Conservation (phyloP, 495 filamentous ascomycete species). For the Daldinia vernicosa region DNA sequence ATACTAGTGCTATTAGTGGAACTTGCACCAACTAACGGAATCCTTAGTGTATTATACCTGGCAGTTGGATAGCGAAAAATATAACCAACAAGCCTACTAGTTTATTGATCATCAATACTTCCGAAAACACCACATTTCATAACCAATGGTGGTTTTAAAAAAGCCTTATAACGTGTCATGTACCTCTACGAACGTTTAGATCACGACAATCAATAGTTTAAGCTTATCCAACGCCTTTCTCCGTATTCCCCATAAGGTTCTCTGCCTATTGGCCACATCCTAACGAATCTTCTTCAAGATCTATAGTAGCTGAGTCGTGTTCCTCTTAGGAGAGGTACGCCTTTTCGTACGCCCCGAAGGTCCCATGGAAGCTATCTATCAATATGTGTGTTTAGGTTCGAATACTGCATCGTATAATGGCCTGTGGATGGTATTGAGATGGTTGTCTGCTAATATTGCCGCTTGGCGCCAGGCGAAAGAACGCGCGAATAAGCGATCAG, state of each 20-base stretch:
- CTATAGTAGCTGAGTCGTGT: not conserved
- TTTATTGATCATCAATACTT: not conserved
- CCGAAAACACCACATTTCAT: not conserved
- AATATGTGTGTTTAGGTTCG: not conserved
- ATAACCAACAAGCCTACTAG: not conserved
- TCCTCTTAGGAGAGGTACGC: not conserved
- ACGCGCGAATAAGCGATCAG: constrained; percentile 21
- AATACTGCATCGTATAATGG: constrained; percentile 1
- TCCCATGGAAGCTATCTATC: not conserved
- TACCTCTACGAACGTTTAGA: not conserved
- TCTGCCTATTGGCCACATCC: not conserved
- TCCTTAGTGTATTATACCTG: not conserved
- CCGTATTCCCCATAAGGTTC: not conserved
- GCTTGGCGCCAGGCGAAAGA: not conserved
- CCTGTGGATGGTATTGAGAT: constrained; percentile 11
- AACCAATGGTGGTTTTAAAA: not conserved
- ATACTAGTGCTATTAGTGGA: not conserved
- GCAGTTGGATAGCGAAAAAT: not conserved
- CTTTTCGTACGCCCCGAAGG: not conserved
- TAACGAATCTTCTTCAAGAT: not conserved
- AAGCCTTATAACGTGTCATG: not conserved
- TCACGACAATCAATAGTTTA: constrained; percentile 4
- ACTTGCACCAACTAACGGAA: not conserved
- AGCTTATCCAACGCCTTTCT: not conserved
- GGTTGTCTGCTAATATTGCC: constrained; percentile 8